A percentile compares a stretch with the other conserved stretches of the same genome.
Conservation (phyloP, 306 rosid species). For the Castanea sativa region DNA sequence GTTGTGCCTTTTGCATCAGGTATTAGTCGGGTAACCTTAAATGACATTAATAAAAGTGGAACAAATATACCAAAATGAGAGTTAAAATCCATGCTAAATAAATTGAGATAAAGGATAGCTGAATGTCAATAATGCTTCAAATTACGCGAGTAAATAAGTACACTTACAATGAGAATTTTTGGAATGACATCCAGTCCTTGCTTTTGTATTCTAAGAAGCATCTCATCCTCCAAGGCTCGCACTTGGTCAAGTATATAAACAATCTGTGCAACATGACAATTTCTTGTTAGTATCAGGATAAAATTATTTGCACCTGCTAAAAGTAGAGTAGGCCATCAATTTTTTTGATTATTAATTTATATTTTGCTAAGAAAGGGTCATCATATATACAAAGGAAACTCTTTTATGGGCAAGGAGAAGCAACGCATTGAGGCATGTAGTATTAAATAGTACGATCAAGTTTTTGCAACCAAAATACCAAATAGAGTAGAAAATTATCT, state of each 20-base stretch:
- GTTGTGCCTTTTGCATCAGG: conserved; percentile 95
- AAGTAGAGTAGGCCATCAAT: no score
- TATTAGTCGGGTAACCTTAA: conserved; percentile 76
- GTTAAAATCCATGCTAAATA: no score
- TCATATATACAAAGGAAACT: no score
- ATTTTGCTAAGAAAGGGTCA: no score
- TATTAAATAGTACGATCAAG: no score
- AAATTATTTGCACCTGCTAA: no score
- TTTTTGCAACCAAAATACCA: no score
- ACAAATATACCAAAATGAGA: background rate
- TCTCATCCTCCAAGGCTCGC: conserved; percentile 91
- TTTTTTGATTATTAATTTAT: no score
- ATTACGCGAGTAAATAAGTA: background rate
- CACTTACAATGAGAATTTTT: conserved; percentile 76
- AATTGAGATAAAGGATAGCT: background rate
- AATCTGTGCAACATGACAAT: conserved; percentile 41
- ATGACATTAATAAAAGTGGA: background rate
- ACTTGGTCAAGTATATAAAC: conserved; percentile 97
- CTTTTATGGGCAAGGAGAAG: no score
- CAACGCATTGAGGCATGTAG: no score
- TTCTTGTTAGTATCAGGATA: no score
- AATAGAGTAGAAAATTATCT: no score
- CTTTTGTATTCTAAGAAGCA: conserved; percentile 74
- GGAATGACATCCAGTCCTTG: conserved; percentile 82
- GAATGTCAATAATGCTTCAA: background rate